phyloP scores from a whole-genome alignment of 2,329 filamentous ascomycete genomes.

The Amauroascus niger region DNA sequence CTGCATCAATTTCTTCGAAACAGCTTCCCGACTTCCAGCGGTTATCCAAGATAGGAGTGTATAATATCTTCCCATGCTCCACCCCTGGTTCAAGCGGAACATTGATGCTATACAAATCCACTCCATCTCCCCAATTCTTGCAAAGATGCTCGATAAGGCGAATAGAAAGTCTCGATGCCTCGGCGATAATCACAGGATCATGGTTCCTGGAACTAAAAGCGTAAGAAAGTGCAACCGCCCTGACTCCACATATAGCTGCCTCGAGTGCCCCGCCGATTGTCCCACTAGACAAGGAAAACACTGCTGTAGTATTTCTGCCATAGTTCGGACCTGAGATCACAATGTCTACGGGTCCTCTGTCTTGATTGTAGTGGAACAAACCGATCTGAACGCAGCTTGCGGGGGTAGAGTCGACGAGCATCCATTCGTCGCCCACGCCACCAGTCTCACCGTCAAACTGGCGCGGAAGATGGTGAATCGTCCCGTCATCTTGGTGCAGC shows the following conservation, averaged over 20 bases:
- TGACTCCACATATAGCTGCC: constrained; percentile 59
- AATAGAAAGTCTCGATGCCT: constrained; percentile 63
- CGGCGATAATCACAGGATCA: constrained; percentile 68
- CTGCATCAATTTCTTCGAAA: constrained; percentile 66
- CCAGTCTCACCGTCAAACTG: constrained; percentile 43
- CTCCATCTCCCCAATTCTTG: constrained; percentile 60
- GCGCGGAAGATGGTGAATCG: constrained; percentile 52
- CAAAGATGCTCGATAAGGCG: constrained; percentile 69
- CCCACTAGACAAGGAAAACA: constrained; percentile 68
- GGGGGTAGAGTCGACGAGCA: constrained; percentile 70
- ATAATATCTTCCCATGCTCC: constrained; percentile 62
- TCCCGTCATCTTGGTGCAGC: constrained; percentile 55
- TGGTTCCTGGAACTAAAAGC: constrained; percentile 83
- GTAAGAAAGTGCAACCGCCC: constrained; percentile 74
- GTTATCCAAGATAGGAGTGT: constrained; percentile 81
- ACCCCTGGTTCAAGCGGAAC: constrained; percentile 74
- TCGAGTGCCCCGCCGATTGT: constrained; percentile 70
- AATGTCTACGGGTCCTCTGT: constrained; percentile 62
- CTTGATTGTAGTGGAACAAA: constrained; percentile 66
- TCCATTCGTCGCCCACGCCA: constrained; percentile 61
- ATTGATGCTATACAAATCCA: constrained; percentile 86
- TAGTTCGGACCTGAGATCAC: constrained; percentile 76
- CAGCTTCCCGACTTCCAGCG: constrained; percentile 77
- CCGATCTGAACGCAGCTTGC: constrained; percentile 76
- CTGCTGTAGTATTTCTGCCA: constrained; percentile 68